A percentile compares a stretch with the other conserved stretches of the same genome.
These are phyloP conservation scores for Paraconiothyrium brasiliense DNA, from an alignment of 2,329 filamentous ascomycete species.

Conservation along the genomic window DNA sequence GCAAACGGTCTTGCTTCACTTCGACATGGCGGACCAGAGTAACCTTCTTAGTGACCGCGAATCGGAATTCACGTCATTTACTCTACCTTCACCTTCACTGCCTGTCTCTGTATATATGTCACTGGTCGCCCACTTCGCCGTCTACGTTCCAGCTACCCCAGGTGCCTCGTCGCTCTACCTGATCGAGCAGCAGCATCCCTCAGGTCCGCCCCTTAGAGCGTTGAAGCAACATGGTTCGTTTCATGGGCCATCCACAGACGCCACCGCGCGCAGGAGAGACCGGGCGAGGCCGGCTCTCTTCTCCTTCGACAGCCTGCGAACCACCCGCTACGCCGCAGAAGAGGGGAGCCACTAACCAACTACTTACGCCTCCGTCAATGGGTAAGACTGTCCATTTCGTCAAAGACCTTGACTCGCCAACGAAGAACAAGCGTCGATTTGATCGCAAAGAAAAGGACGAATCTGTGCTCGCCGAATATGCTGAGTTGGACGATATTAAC, in stretches of 20 bases:
- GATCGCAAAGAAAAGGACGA: slow-evolving; percentile 22
- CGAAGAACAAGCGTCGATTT: slow-evolving; percentile 10
- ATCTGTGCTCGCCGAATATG: slow-evolving; percentile 17
- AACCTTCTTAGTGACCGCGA: slow-evolving; percentile 13
- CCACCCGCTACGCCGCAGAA: neutral
- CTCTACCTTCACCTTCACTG: slow-evolving; percentile 22
- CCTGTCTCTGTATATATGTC: neutral
- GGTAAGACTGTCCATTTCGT: slow-evolving; percentile 26
- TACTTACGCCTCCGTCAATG: slow-evolving; percentile 35
- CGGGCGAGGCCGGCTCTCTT: neutral
- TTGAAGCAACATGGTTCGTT: slow-evolving; percentile 14
- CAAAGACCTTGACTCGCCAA: neutral
- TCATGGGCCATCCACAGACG: slow-evolving; percentile 17
- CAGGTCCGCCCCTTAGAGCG: slow-evolving; percentile 1
- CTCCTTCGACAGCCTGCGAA: neutral
- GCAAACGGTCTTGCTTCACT: slow-evolving; percentile 19
- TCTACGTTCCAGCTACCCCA: neutral
- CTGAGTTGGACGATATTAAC: slow-evolving; percentile 20
- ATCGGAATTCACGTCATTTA: neutral
- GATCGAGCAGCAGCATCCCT: neutral
- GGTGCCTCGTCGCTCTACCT: neutral
- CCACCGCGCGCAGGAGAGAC: slow-evolving; percentile 16
- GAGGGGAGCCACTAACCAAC: neutral
- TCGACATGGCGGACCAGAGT: slow-evolving; percentile 8
- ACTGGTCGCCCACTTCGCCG: neutral